Evolutionary conservation across 208 protist species (phyloP).

Genomic region (Trypanosomatidae sp.): DNA sequence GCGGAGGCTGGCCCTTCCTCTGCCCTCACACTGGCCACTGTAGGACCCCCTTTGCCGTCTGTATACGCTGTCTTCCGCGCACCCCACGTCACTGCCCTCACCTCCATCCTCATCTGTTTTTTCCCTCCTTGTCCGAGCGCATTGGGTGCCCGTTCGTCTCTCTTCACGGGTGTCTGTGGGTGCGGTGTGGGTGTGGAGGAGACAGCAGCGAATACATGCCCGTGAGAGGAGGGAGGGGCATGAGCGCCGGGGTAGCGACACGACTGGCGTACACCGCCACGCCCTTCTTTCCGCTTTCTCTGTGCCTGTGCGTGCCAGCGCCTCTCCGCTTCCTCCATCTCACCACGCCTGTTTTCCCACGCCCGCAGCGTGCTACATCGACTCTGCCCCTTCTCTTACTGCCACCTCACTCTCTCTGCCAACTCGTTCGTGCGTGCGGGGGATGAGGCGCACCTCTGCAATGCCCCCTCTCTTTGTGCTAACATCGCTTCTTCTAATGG

Average conservation of each 20-base stretch:
- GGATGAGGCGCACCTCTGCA: too few species aligned
- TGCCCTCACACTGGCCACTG: background rate
- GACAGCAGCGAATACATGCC: background rate
- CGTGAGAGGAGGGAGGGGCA: background rate
- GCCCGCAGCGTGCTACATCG: too few species aligned
- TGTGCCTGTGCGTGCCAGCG: background rate
- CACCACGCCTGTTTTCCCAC: too few species aligned
- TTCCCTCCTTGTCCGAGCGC: background rate
- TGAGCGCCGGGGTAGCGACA: background rate
- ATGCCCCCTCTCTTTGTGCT: background rate
- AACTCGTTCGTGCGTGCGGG: too few species aligned
- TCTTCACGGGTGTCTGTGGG: background rate
- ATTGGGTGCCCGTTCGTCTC: constrained; percentile 2
- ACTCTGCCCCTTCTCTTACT: background rate
- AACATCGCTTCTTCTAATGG: background rate
- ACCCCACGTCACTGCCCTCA: background rate
- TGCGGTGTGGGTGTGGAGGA: background rate
- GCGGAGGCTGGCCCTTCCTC: background rate
- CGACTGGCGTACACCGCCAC: background rate
- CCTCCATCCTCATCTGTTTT: background rate
- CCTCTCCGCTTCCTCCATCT: background rate
- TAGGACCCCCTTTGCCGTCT: background rate
- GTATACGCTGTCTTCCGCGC: background rate
- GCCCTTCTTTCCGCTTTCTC: too few species aligned
- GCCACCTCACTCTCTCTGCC: background rate